These are phyloP conservation scores for Fomitopsis palustris DNA, from an alignment of 1,284 basidiomycete species.

Conservation along the genomic window DNA sequence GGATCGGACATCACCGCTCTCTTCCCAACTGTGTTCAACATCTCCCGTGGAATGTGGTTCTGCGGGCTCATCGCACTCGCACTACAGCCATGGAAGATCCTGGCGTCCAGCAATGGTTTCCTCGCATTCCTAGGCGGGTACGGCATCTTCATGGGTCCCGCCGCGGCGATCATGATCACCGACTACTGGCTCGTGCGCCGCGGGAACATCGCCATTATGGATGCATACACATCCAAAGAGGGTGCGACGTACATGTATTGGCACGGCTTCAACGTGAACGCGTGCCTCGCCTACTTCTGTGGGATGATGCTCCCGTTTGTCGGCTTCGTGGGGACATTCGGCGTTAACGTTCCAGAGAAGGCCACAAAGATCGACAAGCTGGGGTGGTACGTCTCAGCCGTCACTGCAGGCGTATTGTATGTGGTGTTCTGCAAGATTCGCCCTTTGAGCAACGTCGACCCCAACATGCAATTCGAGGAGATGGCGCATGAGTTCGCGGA, in stretches of 20 bases:
- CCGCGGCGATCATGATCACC: constrained; percentile 25
- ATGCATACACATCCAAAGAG: constrained; percentile 19
- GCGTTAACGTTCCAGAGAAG: constrained; percentile 14
- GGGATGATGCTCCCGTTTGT: constrained; percentile 24
- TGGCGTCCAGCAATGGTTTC: constrained; percentile 23
- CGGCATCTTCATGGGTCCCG: constrained; percentile 27
- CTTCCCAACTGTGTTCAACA: constrained; percentile 37
- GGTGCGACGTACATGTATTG: constrained; percentile 24
- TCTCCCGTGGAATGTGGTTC: constrained; percentile 41
- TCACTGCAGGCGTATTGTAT: constrained; percentile 15
- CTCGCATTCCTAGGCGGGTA: constrained; percentile 26
- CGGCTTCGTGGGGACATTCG: constrained; percentile 21
- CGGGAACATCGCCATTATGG: constrained; percentile 21
- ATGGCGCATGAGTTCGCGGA: constrained; percentile 11
- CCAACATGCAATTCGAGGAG: constrained; percentile 12
- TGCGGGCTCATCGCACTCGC: constrained; percentile 41
- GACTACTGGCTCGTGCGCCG: constrained; percentile 26
- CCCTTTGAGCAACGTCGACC: constrained; percentile 16
- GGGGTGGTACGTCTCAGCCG: constrained; percentile 19
- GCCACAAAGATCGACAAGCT: constrained; percentile 16
- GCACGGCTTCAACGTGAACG: constrained; percentile 24
- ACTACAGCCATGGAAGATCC: constrained; percentile 33
- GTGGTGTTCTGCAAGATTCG: constrained; percentile 12
- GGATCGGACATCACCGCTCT: constrained; percentile 34
- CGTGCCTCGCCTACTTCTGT: constrained; percentile 20